Conservation (phyloP, 345 rosid genomes). For the Brassica juncea region DNA sequence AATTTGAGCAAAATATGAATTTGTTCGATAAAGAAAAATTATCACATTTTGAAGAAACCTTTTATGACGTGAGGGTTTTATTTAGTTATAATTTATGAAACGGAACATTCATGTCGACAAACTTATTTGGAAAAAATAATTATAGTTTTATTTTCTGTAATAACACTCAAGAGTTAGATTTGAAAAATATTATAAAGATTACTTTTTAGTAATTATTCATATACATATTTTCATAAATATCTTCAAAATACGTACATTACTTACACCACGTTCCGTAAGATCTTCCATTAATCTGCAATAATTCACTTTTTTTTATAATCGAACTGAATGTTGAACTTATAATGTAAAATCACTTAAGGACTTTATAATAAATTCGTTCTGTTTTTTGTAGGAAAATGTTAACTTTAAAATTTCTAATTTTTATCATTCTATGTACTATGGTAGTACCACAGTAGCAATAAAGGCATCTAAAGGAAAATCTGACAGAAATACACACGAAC, state of each 20-base stretch:
- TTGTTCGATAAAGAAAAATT: neutral
- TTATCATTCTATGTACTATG: neutral
- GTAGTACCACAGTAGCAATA: neutral
- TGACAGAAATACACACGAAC: constrained; percentile 5
- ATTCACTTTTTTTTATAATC: neutral
- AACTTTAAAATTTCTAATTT: no score
- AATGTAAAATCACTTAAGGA: neutral
- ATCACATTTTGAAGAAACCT: neutral
- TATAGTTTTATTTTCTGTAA: no score
- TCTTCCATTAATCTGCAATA: neutral
- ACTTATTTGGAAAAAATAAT: no score
- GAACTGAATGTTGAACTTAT: neutral
- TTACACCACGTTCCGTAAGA: neutral
- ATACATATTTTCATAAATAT: neutral
- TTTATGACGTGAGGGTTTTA: no score
- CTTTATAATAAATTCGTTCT: neutral
- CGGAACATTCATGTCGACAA: no score
- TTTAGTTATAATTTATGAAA: no score
- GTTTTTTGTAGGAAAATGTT: neutral
- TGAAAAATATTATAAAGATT: neutral
- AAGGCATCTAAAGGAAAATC: constrained; percentile 10
- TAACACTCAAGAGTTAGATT: no score
- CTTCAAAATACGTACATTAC: neutral
- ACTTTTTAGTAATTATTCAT: neutral
- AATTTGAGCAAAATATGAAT: neutral